phyloP scores from a whole-genome alignment of 345 rosid species.

The Rhodomyrtus tomentosa region DNA sequence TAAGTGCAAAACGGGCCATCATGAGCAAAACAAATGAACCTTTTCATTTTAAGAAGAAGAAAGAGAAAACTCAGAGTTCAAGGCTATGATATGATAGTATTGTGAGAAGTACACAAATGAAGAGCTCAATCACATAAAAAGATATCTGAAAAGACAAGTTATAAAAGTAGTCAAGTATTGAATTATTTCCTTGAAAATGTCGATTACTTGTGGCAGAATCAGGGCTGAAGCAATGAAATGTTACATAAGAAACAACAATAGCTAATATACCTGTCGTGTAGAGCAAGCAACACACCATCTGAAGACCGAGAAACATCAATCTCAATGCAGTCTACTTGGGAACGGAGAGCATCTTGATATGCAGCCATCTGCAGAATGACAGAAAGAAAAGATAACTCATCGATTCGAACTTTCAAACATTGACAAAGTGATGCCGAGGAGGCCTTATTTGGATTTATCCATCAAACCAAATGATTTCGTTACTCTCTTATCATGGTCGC shows the following conservation, averaged over 20 bases:
- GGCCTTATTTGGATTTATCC: background rate
- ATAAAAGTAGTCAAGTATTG: background rate
- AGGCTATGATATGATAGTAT: background rate
- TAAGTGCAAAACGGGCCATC: background rate
- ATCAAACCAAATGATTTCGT: background rate
- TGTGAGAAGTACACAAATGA: background rate
- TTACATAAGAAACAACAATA: background rate
- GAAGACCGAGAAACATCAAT: slow-evolving; percentile 87
- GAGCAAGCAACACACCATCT: slow-evolving; percentile 84
- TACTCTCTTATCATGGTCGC: background rate
- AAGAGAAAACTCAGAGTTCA: background rate
- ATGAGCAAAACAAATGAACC: background rate
- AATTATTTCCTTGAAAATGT: background rate
- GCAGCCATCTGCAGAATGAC: slow-evolving; percentile 56
- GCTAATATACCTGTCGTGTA: slow-evolving; percentile 66
- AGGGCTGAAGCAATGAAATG: background rate
- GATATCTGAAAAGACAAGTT: background rate
- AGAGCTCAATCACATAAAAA: background rate
- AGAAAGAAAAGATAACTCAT: slow-evolving; percentile 1
- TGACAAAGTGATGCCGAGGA: background rate
- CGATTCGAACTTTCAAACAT: background rate
- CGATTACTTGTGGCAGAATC: background rate
- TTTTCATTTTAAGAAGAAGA: background rate
- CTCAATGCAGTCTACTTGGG: slow-evolving; percentile 88
- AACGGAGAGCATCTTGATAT: slow-evolving; percentile 47